Evolutionary conservation across 2,329 filamentous ascomycete genomes (phyloP).

Genomic region (Sclerotinia minor): DNA sequence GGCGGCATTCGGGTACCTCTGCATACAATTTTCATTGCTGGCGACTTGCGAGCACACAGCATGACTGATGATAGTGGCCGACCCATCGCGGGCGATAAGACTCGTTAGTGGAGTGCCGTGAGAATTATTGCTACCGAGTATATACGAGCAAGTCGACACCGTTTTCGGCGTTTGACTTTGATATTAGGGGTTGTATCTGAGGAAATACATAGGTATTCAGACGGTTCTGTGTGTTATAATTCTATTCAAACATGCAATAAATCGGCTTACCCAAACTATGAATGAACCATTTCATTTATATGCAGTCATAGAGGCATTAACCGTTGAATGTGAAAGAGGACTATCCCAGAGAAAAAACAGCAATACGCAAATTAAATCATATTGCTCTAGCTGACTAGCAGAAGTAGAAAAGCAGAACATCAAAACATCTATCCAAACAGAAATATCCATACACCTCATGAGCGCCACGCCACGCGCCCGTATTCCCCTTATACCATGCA

Average conservation of each 20-base stretch:
- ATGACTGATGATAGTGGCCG: neutral
- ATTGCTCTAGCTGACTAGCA: conserved; percentile 14
- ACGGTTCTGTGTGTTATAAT: neutral
- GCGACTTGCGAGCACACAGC: neutral
- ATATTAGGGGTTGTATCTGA: neutral
- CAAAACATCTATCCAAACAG: conserved; percentile 1
- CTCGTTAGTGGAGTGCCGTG: neutral
- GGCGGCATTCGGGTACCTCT: neutral
- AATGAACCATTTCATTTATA: neutral
- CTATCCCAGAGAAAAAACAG: no score
- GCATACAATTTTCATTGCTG: neutral
- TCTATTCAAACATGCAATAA: neutral
- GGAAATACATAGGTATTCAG: neutral
- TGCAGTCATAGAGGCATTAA: neutral
- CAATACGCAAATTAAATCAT: neutral
- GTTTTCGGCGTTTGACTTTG: neutral
- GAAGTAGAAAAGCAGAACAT: conserved; percentile 1
- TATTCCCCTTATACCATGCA: neutral
- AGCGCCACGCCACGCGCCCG: neutral
- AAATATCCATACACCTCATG: neutral
- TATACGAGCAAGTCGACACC: neutral
- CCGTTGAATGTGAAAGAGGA: neutral
- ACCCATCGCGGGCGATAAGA: neutral
- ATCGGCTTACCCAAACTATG: neutral
- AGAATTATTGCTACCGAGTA: neutral